These are phyloP conservation scores for Fusarium pseudograminearum DNA, from an alignment of 2,329 filamentous ascomycete genomes.

Conservation along the genomic window DNA sequence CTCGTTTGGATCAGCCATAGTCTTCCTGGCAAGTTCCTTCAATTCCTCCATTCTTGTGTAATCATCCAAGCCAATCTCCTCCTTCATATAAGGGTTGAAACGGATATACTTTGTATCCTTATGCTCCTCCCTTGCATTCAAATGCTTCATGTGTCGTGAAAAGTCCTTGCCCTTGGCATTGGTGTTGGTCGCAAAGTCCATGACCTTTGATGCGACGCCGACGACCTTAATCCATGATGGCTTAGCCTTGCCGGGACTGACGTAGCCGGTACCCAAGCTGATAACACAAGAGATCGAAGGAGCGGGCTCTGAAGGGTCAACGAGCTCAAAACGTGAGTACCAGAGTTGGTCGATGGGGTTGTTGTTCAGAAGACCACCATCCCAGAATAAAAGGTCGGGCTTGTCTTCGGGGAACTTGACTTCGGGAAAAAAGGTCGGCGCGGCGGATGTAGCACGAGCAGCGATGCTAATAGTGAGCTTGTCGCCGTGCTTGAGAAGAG, in stretches of 20 bases:
- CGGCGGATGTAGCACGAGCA: slow-evolving; percentile 34
- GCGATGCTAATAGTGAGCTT: slow-evolving; percentile 40
- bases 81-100: slow-evolving; percentile 10
- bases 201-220: slow-evolving; percentile 26
- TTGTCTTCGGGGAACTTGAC: slow-evolving; percentile 18
- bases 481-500: slow-evolving; percentile 6
- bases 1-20: background rate
- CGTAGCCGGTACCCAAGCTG: slow-evolving; percentile 32
- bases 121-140: slow-evolving; percentile 18
- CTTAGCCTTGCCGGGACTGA: background rate
- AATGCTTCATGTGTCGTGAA: slow-evolving; percentile 23
- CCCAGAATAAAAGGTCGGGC: slow-evolving; percentile 30
- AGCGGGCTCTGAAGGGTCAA: slow-evolving; percentile 2
- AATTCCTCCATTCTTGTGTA: slow-evolving; percentile 20
- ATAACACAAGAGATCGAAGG: slow-evolving; percentile 27
- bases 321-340: slow-evolving; percentile 38
- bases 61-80: slow-evolving; percentile 33
- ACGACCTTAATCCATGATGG: slow-evolving; percentile 30
- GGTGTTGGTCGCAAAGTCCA: slow-evolving; percentile 40
- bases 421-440: slow-evolving; percentile 37
- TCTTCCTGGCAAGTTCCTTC: background rate
- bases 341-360: slow-evolving; percentile 40
- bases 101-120: slow-evolving; percentile 24
- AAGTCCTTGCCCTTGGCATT: slow-evolving; percentile 42
- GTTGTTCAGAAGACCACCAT: slow-evolving; percentile 38